Evolutionary conservation across 2,329 filamentous ascomycete genomes (phyloP), one percentile per base, ranked within the genome.

Genomic region (Colletotrichum sp.): DNA sequence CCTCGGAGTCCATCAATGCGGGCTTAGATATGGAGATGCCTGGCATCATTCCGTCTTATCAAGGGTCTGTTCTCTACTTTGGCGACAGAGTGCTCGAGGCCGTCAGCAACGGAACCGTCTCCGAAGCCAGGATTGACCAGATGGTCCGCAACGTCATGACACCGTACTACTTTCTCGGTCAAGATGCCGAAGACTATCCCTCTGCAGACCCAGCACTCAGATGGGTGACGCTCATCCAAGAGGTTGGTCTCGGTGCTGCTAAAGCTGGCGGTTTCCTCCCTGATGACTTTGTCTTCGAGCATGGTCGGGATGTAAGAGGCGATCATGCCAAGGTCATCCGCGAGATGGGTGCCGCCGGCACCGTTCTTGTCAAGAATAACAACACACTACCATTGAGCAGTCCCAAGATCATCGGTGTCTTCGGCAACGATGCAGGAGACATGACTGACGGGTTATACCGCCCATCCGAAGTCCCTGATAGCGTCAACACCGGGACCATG

Each of bases 111-210:
- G 92, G 92, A 7, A 95, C 94, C 5, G 87, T 98, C 0, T 94
- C 94, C 0, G 85, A 95, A 68, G 90, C 93, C 8, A 89, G 95
- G 32, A 83, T 97, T 32, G 93, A 96, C 79, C 95, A 98, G 81
- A 96, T 96, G 94, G 93, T 91, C 1, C 93, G 94, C 3, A 90
- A 95, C 26, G 90, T 96, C 77, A 94, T 96, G 3, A 94, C 94
- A 2, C 90, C 94, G 0, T 97, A 94, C 94, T 96, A 96, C 81
- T 93, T 95, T 82, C 85, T 95, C 48, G 92, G 94, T 2, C 93
- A 96, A 82, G 93, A 95, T 80, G 90, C 91, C 12, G 82, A 94
- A 78, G 87, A 87, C 85, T 92, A 91, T 43, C 89, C 92, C 87
- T 16, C 81, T 2, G 77, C 85, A 32, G 85, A 86, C 71, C 83